Percentiles rank a stretch among this genome's conserved stretches.
Evolutionary conservation across 495 filamentous ascomycete genomes (phyloP).

Genomic region (Penicillium odoratum): DNA sequence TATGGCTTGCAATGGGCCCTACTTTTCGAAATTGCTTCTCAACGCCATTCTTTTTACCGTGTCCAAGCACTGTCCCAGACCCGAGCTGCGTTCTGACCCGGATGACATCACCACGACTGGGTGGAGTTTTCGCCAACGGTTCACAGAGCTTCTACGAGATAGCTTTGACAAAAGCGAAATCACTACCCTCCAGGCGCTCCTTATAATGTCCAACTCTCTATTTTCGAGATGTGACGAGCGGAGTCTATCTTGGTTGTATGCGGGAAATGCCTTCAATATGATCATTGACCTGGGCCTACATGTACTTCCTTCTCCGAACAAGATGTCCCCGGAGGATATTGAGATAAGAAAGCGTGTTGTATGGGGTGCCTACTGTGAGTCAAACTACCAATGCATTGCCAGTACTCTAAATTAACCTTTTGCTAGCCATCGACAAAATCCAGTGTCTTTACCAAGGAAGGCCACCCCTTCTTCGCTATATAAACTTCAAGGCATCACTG

Average conservation of each 20-base stretch:
- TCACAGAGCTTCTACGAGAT: conserved; percentile 39
- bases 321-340: conserved; percentile 37
- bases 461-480: conserved; percentile 29
- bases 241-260: conserved; percentile 47
- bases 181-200: conserved; percentile 46
- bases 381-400: neutral
- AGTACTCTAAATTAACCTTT: neutral
- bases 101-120: conserved; percentile 37
- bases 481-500: conserved; percentile 30
- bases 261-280: conserved; percentile 45
- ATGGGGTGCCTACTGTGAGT: conserved; percentile 43
- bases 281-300: conserved; percentile 50
- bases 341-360: conserved; percentile 43
- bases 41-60: conserved; percentile 48
- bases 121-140: conserved; percentile 36
- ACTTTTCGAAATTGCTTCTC: conserved; percentile 46
- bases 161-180: conserved; percentile 44
- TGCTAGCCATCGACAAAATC: conserved; percentile 32
- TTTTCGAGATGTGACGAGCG: conserved; percentile 42
- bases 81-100: conserved; percentile 35
- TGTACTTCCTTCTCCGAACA: conserved; percentile 23
- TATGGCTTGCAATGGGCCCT: conserved; percentile 41
- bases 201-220: conserved; percentile 41
- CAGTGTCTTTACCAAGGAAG: conserved; percentile 37
- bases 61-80: conserved; percentile 35